Conservation (phyloP, 2,329 filamentous ascomycete genomes). For the Cercospora janseana region DNA sequence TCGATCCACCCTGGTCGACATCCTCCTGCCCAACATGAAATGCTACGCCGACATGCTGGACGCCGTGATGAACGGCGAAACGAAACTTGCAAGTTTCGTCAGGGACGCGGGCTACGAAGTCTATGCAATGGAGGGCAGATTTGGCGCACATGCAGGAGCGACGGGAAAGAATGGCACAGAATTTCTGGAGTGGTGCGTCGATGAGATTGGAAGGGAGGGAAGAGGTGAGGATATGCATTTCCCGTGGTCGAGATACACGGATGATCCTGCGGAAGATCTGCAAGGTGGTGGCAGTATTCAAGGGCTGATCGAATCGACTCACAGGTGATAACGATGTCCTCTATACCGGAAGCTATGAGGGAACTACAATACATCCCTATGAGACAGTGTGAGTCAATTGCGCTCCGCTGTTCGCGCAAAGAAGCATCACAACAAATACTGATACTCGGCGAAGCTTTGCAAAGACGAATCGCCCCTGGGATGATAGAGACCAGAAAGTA, state of each 20-base stretch:
- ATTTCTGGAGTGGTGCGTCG: conserved; percentile 25
- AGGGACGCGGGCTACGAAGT: conserved; percentile 17
- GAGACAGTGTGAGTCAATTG: conserved; percentile 22
- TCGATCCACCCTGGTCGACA: conserved; percentile 1
- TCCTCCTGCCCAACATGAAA: conserved; percentile 19
- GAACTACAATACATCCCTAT: conserved; percentile 18
- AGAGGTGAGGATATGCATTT: not conserved
- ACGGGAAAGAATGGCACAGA: conserved; percentile 13
- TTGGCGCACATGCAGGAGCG: conserved; percentile 17
- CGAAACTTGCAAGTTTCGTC: conserved; percentile 3
- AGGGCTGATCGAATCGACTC: too few species aligned
- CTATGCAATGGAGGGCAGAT: conserved; percentile 22
- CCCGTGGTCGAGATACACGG: not conserved
- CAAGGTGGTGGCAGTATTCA: too few species aligned
- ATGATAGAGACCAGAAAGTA: conserved; percentile 14
- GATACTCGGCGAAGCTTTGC: conserved; percentile 15
- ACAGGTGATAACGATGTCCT: conserved; percentile 14
- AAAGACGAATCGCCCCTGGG: conserved; percentile 22
- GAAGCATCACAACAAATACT: not conserved
- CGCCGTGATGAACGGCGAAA: conserved; percentile 19
- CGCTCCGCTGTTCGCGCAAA: not conserved
- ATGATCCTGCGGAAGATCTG: not conserved
- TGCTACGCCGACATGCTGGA: conserved; percentile 17
- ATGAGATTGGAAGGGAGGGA: not conserved
- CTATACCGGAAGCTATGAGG: conserved; percentile 15